Evolutionary conservation across 805 yeast genomes (phyloP), one percentile per base, ranked within the genome.

Genomic region (Nakazawaea populi): DNA sequence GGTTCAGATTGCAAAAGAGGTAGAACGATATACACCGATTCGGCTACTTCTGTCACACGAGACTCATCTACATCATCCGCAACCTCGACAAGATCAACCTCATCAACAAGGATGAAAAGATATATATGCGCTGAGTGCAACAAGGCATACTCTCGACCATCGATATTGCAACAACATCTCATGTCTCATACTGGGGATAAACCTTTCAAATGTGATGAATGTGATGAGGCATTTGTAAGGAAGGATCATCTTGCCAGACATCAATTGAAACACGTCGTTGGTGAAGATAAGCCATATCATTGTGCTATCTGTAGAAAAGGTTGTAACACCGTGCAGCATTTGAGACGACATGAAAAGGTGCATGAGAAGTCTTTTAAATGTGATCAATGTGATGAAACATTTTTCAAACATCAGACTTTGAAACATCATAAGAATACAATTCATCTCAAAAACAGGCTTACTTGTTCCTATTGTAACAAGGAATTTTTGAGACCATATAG

Each of bases 191-290:
- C 89, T 4, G 79, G 81, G 55, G 92, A 87, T 55, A 75, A 95
- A 53, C 96, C 96, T 0, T 90, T 78, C 60, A 65, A 64, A 37
- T 87, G 97, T 65, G 63, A 66, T 2, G 70, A 65, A 4, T 94
- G 99, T 66, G 72, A 67, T 1, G 79, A 79, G 54, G 64, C 84
- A 0, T 94, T 89, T 61, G 71, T 80, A 14, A 75, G 96, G 48
- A 86, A 84, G 52, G 91, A 90, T 56, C 95, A 90, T 68, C 72
- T 90, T 48, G 76, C 83, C 48, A 89, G 94, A 12, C 97, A 90
- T 63, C 55, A 71, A 48, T 64, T 85, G 28, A 80, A 89, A 18
- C 97, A 91, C 62, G 59, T 71, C 6, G 53, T 54, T 2, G 67
- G 65, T 28, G 73, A 70, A 1, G 77, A 74, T 4, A 87, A 86